These are phyloP conservation scores for Penicillium sp. DNA, from an alignment of 2,329 filamentous ascomycete species.

Conservation along the genomic window DNA sequence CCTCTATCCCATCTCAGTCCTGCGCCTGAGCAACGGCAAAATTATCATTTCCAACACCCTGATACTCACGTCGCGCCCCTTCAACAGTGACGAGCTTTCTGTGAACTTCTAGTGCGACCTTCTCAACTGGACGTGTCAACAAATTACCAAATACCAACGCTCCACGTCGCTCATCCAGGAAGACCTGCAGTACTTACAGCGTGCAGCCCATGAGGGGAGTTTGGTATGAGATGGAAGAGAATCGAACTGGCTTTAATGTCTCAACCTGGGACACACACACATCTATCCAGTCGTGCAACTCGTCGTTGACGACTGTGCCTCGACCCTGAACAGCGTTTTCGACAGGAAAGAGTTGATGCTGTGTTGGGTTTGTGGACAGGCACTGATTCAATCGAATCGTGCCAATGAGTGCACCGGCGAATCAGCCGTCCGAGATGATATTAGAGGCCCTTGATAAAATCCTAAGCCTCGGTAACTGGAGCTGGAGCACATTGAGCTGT, in stretches of 20 bases:
- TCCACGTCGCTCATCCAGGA: slow-evolving; percentile 53
- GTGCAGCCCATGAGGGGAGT: slow-evolving; percentile 50
- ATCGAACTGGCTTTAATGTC: slow-evolving; percentile 48
- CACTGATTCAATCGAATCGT: slow-evolving; percentile 52
- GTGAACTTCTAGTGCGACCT: slow-evolving; percentile 49
- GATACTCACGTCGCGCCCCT: slow-evolving; percentile 46
- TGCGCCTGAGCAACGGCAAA: slow-evolving; percentile 37
- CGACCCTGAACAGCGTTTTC: slow-evolving; percentile 53
- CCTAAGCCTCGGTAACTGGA: too few species aligned
- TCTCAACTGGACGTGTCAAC: slow-evolving; percentile 43
- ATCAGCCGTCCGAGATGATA: too few species aligned
- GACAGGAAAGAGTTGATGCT: slow-evolving; percentile 52
- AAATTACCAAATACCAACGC: slow-evolving; percentile 50
- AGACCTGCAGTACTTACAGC: slow-evolving; percentile 52
- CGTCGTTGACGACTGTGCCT: slow-evolving; percentile 51
- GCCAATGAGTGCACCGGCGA: too few species aligned
- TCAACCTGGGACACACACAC: slow-evolving; percentile 47
- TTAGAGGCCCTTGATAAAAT: too few species aligned
- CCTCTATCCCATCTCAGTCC: slow-evolving; percentile 38
- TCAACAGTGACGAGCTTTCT: slow-evolving; percentile 45
- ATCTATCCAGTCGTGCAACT: slow-evolving; percentile 52
- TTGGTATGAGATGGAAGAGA: slow-evolving; percentile 48
- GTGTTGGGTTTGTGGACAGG: slow-evolving; percentile 47
- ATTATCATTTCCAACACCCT: slow-evolving; percentile 44
- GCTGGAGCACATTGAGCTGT: too few species aligned